A percentile compares a stretch with the other conserved stretches of the same genome.
Evolutionary conservation across 306 rosid genomes (phyloP).

Genomic region (Rosa rugosa): DNA sequence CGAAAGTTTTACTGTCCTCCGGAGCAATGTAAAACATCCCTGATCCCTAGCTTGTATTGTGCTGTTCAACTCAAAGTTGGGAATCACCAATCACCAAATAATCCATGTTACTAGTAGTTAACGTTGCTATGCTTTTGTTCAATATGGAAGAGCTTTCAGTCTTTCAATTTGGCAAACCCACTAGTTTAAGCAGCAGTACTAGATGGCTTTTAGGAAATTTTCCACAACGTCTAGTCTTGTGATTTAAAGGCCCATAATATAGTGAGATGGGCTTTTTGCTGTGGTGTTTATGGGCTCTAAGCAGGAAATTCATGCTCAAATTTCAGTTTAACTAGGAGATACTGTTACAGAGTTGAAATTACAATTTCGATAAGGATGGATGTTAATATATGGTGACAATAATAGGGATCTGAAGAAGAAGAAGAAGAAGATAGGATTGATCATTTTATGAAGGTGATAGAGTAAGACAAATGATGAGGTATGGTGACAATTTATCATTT

Average conservation of each 20-base stretch:
- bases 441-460: background rate
- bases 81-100: background rate
- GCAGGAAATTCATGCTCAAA: background rate
- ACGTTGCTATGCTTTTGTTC: background rate
- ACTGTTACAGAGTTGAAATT: background rate
- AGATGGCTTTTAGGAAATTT: background rate
- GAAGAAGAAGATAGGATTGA: background rate
- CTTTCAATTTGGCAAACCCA: background rate
- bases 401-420: background rate
- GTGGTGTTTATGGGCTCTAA: background rate
- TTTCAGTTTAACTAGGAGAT: background rate
- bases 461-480: background rate
- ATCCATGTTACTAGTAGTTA: background rate
- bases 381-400: background rate
- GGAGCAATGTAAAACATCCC: background rate
- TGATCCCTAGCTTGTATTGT: background rate
- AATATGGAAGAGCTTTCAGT: background rate
- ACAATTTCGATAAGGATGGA: background rate
- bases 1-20: background rate
- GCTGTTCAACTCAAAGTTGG: background rate
- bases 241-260: background rate
- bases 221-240: background rate
- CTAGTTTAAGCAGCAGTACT: background rate
- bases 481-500: background rate
- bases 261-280: background rate